These are phyloP conservation scores for Dendrostoma leiphaemia DNA, from an alignment of 2,329 filamentous ascomycete genomes.

Conservation along the genomic window DNA sequence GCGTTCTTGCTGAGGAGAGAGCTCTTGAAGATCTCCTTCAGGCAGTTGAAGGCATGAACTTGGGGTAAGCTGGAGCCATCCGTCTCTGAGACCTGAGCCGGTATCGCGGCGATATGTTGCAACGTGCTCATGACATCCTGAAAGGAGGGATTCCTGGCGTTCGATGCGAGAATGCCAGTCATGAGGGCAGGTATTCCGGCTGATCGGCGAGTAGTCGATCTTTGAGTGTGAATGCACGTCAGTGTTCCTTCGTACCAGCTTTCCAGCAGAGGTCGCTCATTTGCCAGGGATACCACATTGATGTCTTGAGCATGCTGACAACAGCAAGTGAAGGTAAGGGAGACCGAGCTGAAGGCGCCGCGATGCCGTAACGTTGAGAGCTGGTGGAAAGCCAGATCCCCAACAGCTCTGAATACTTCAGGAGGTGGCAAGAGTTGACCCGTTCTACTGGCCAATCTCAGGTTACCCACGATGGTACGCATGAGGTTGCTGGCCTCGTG, in stretches of 20 bases:
- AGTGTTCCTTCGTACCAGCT: conserved; percentile 74
- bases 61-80: conserved; percentile 74
- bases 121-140: conserved; percentile 62
- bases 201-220: conserved; percentile 82
- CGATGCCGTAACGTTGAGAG: conserved; percentile 81
- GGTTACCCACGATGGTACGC: conserved; percentile 57
- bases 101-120: conserved; percentile 54
- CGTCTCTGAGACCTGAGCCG: conserved; percentile 53
- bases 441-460: conserved; percentile 43
- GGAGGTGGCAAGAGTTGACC: conserved; percentile 46
- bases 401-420: conserved; percentile 63
- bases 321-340: conserved; percentile 79
- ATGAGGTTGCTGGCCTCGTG: conserved; percentile 86
- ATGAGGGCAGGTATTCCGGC: conserved; percentile 89
- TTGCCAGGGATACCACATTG: conserved; percentile 29
- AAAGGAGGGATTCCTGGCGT: conserved; percentile 59
- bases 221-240: conserved; percentile 69
- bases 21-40: conserved; percentile 89
- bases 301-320: conserved; percentile 62
- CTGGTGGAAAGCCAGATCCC: conserved; percentile 76
- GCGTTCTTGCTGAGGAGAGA: conserved; percentile 71
- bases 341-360: conserved; percentile 90
- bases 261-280: conserved; percentile 50
- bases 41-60: conserved; percentile 90
- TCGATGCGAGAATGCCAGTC: conserved; percentile 73